A percentile compares a stretch with the other conserved stretches of the same genome.
phyloP scores from a whole-genome alignment of 2,329 filamentous ascomycete genomes.

The Juglanconis sp. region DNA sequence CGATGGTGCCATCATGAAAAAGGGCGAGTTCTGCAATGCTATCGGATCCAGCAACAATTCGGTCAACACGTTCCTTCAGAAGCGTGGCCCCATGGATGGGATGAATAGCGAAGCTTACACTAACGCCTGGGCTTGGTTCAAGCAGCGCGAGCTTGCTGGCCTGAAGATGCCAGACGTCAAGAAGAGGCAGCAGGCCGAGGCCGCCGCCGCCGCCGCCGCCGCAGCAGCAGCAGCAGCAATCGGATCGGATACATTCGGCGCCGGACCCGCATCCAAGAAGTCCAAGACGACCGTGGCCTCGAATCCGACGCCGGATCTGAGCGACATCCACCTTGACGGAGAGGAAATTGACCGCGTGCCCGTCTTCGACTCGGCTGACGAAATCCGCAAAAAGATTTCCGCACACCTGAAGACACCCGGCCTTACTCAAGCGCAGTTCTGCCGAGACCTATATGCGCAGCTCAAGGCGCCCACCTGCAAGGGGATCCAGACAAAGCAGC shows the following conservation, averaged over 20 bases:
- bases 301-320: not conserved
- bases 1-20: slow-evolving; percentile 46
- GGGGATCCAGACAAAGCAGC: slow-evolving; percentile 32
- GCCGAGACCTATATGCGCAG: slow-evolving; percentile 32
- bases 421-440: slow-evolving; percentile 50
- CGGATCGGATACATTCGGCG: not conserved
- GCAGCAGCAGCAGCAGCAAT: not conserved
- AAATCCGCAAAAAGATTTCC: slow-evolving; percentile 54
- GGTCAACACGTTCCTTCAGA: slow-evolving; percentile 47
- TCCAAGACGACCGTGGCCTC: not conserved
- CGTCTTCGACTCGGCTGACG: slow-evolving; percentile 57
- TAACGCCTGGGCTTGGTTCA: slow-evolving; percentile 43
- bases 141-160: slow-evolving; percentile 46
- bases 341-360: slow-evolving; percentile 44
- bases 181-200: not conserved
- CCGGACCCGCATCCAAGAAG: slow-evolving; percentile 1
- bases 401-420: slow-evolving; percentile 43
- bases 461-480: slow-evolving; percentile 7
- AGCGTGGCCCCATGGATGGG: slow-evolving; percentile 37
- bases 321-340: slow-evolving; percentile 24
- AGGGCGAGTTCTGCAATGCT: slow-evolving; percentile 46
- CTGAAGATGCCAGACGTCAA: slow-evolving; percentile 33
- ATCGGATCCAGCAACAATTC: slow-evolving; percentile 38
- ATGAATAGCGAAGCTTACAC: slow-evolving; percentile 30
- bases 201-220: not conserved